Conservation (phyloP, 2,329 filamentous ascomycete species). For the Dactylellina drechsleri region DNA sequence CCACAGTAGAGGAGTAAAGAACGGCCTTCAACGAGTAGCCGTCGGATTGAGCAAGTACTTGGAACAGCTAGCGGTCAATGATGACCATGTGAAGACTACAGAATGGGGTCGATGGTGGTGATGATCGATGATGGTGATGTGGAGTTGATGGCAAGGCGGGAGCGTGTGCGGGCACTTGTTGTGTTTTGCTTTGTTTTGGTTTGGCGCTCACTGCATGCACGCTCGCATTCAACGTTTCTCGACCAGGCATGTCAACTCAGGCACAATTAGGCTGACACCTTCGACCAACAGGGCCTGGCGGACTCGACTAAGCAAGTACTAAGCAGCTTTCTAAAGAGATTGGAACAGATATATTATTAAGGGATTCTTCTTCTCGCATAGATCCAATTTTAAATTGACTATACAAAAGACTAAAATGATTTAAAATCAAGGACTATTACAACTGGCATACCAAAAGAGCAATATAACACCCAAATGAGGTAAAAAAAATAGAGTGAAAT, state of each 20-base stretch:
- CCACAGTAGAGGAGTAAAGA: neutral
- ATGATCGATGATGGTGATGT: constrained; percentile 11
- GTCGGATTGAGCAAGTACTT: neutral
- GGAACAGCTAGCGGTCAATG: neutral
- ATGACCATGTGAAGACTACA: neutral
- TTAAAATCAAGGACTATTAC: constrained; percentile 3
- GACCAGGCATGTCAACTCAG: no score
- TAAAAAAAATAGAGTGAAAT: neutral
- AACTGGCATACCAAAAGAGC: neutral
- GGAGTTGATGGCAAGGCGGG: constrained; percentile 10
- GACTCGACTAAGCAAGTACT: no score
- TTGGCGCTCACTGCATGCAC: neutral
- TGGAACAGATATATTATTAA: neutral
- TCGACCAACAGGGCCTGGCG: no score
- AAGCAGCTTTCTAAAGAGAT: no score
- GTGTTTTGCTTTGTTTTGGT: constrained; percentile 53
- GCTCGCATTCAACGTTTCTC: no score
- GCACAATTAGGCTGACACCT: no score
- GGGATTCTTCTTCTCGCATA: no score
- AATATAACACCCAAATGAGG: neutral
- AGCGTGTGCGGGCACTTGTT: constrained; percentile 28
- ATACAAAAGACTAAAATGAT: neutral
- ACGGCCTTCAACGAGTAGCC: no score
- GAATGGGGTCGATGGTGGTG: neutral
- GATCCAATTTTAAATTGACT: no score